Base-by-base conservation (phyloP, 768 basidiomycete genomes). In the Tricholoma furcatifolium region DNA sequence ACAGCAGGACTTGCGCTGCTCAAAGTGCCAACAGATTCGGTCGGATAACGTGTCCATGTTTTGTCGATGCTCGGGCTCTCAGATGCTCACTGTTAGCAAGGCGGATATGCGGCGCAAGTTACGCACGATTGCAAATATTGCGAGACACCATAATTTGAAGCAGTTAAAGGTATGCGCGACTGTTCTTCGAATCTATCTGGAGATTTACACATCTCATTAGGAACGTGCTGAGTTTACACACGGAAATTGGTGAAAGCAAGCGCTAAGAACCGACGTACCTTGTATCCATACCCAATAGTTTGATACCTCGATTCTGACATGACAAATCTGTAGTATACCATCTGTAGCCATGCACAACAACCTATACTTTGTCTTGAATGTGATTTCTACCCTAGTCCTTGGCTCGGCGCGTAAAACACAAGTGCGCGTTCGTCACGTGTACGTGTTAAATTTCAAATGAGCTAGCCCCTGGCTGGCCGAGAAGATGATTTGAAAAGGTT, bases 21-120 rank as follows among this genome's bases (percentile, higher is more conserved):
- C 74, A 7, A 94, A 89, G 61, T 99, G 97, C 73, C 84, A 88
- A 66, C 92, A 94, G 70, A 82, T 97, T 55, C 93, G 91, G 57
- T 82, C 88, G 43, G 92, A 95, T 64, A 94, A 93, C 65, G 78
- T 98, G 17, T 85, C 91, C 15, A 73, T 83, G 55, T 87, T 87
- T 50, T 98, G 96, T 65, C 76, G 81, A 23, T 98, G 97, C 66
- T 97, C 95, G 15, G 96, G 94, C 11, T 70, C 84, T 1, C 97
- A 88, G 67, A 78, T 83, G 55, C 75, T 88, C 38, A 89, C 85
- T 14, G 63, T 88, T 48, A 87, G 80, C 55, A 88, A 87, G 65
- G 78, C 74, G 34, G 93, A 98, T 47, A 73, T 80, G 53, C 80
- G 82, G 60, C 74, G 87, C 45, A 86, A 80, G 67, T 63, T 98